Base-by-base conservation (phyloP, 352 stramenopile genomes). In the Elongisporangium senticosum region DNA sequence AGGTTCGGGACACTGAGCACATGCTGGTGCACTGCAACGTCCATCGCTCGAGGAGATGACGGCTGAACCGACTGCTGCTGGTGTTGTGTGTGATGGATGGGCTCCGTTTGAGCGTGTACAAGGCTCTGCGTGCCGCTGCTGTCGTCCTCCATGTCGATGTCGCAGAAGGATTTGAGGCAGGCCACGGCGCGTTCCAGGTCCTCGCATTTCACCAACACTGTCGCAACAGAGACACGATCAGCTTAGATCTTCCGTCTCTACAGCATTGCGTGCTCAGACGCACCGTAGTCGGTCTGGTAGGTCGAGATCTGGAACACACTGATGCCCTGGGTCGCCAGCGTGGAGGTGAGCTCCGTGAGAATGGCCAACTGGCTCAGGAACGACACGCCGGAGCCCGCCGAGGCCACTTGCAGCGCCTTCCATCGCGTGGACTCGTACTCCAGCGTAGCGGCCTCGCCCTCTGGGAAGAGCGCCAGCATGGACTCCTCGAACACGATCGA, bases 241-340 rank as follows among this genome's bases (percentile, higher is more conserved):
- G 26, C 26, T 37, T 13, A 7, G 26, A 7, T 37, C 26, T 7
- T 6, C 8, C 26, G 3, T 37, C 8, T 6, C 26, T 2, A 6
- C 8, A 37, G 8, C 19, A 61, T 48, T 23, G 53, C 6, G n/a
- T 2, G 13, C 1, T 17, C 3, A 51, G 19, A 20, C 73, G 55
- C 49, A 85, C 77, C 76, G 43, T 86, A 89, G 60, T 89, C 78
- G 8, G 76, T 84, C 52, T 89, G 78, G 63, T 87, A 89, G 15
- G 78, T 86, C 4, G 78, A 89, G 68, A 89, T 80, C 72, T 87
- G 77, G 57, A 86, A 87, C 17, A 89, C 78, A 51, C 74, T 86
- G 58, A 89, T 69, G 7, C 63, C 51, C 53, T 85, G 63, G 22
- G 54, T 57, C 19, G 78, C 78, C 37, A 89, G 64, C 54, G 77